A percentile compares a stretch with the other conserved stretches of the same genome.
Conservation (phyloP, 768 basidiomycete species). For the Amanita subjunquillea region DNA sequence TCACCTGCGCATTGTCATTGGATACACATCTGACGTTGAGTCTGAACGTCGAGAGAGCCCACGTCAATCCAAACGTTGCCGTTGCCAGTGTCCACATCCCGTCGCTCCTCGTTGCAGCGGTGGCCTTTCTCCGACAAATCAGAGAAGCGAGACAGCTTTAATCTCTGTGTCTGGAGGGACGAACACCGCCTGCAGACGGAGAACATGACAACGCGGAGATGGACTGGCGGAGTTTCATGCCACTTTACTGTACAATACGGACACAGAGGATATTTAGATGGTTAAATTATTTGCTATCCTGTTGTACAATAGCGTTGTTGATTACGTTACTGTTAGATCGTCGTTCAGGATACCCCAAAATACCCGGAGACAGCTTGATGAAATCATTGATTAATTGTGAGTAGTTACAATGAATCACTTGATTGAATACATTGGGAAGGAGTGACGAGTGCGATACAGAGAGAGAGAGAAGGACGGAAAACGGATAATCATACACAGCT, state of each 20-base stretch:
- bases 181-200: neutral
- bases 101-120: neutral
- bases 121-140: neutral
- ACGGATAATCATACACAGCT: neutral
- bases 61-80: slow-evolving; percentile 19
- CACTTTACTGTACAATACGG: slow-evolving; percentile 14
- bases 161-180: neutral
- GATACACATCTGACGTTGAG: slow-evolving; percentile 5
- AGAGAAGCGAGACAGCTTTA: neutral
- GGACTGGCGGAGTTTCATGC: slow-evolving; percentile 54
- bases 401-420: neutral
- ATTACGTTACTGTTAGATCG: neutral
- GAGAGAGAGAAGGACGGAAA: neutral
- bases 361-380: neutral
- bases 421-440: neutral
- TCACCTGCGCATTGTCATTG: neutral
- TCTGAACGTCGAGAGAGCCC: slow-evolving; percentile 2
- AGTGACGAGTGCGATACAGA: neutral
- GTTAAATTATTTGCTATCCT: neutral
- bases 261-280: neutral
- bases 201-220: slow-evolving; percentile 29
- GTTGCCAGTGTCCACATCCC: slow-evolving; percentile 2
- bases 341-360: neutral
- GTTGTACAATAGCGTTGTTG: neutral
- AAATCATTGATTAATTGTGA: neutral